These are phyloP conservation scores for Russula sp. DNA, from an alignment of 768 basidiomycete species.

Conservation along the genomic window DNA sequence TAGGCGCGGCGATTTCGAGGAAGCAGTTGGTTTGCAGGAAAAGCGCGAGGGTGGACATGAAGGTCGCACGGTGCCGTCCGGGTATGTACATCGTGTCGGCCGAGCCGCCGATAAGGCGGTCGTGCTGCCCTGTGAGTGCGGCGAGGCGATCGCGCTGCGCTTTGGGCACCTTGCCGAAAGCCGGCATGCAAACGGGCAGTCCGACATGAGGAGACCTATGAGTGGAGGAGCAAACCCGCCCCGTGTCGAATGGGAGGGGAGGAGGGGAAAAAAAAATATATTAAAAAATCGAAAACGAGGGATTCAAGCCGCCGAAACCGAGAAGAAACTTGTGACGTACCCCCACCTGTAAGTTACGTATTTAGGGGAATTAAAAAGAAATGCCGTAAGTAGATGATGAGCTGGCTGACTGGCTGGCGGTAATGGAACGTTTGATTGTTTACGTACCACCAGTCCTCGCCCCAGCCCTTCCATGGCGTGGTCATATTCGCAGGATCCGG, in stretches of 20 bases:
- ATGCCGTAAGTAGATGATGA: not conserved
- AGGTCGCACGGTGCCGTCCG: conserved; percentile 34
- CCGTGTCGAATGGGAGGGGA: not conserved
- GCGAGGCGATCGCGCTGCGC: conserved; percentile 36
- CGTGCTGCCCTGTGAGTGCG: conserved; percentile 30
- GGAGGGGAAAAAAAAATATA: no score
- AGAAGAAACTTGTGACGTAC: conserved; percentile 13
- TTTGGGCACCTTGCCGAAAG: conserved; percentile 34
- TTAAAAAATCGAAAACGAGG: not conserved
- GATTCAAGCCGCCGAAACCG: not conserved
- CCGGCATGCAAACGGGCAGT: conserved; percentile 39
- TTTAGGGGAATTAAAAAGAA: not conserved
- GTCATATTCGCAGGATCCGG: conserved; percentile 38
- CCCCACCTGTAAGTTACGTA: conserved; percentile 22
- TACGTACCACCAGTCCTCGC: conserved; percentile 40
- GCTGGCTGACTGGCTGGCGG: not conserved
- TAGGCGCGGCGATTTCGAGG: conserved; percentile 45
- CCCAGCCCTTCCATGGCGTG: conserved; percentile 39
- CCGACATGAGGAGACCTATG: conserved; percentile 42
- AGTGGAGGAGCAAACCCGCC: not conserved
- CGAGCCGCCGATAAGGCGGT: conserved; percentile 43
- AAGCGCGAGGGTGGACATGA: conserved; percentile 38
- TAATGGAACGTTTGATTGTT: not conserved
- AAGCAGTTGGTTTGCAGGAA: conserved; percentile 47
- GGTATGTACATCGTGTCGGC: conserved; percentile 47